Base-by-base conservation (phyloP, 805 yeast genomes). In the Lachancea quebecensis region DNA sequence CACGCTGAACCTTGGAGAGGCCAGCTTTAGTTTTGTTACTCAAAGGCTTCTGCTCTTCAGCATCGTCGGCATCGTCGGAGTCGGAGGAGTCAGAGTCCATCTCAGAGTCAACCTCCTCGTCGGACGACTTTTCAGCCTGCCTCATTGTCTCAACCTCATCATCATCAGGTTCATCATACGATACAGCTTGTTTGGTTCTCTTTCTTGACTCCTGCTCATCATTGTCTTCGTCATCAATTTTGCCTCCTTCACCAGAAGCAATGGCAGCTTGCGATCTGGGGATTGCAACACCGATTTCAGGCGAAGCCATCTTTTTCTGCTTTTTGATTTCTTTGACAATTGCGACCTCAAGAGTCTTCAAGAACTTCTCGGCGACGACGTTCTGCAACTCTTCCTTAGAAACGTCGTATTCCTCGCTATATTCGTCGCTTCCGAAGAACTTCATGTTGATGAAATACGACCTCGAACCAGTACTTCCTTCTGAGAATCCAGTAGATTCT, bases 111-210 rank as follows among this genome's bases (percentile, higher is more conserved):
- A 62, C 61, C 56, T 72, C 77, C 44, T 77, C 83, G 51, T 80
- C 88, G 47, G 82, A 80, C 35, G 90, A 79, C 56, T 82, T 78
- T 64, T 84, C 91, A 41, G 85, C 95, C 58, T 75, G 76, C 67
- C 81, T 81, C 90, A 87, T 85, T 42, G 86, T 85, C 63, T 88
- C 97, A 49, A 86, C 71, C 61, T 90, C 97, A 28, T 88, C 98
- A 51, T 90, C 97, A 67, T 90, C 98, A 30, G 96, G 96, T 12
- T 80, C 95, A 52, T 90, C 98, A 56, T 88, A 88, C 1, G 96
- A 88, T 34, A 85, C 91, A 14, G 95, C 81, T 68, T 90, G 95
- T 56, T 88, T 87, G 33, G 81, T 72, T 54, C 82, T 82, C 43
- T 74, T 68, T 52, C 72, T 76, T 48, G 74, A 67, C 57, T 74